These are phyloP conservation scores for Pseudocercospora fijiensis DNA, from an alignment of 2,329 filamentous ascomycete species.

Conservation along the genomic window DNA sequence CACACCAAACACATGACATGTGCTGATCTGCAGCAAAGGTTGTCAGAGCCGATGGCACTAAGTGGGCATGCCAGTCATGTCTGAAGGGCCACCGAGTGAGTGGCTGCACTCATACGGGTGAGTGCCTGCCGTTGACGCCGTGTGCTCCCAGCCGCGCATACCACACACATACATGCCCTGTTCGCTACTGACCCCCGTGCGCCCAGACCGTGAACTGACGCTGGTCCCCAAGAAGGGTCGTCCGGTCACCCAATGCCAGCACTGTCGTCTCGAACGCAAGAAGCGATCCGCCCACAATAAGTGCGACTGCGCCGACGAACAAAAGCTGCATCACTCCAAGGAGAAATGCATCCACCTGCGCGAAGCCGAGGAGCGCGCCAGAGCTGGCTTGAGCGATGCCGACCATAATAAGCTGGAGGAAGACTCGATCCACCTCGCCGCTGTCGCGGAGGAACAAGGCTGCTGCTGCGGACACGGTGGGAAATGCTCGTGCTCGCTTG, in stretches of 20 bases:
- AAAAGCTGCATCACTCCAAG: slow-evolving; percentile 65
- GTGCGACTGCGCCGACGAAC: slow-evolving; percentile 84
- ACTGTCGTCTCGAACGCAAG: slow-evolving; percentile 95
- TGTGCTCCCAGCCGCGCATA: too few relatives aligned
- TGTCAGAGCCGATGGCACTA: slow-evolving; percentile 71
- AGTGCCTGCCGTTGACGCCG: slow-evolving; percentile 44
- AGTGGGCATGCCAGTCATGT: slow-evolving; percentile 97
- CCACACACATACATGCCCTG: background rate
- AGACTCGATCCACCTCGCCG: slow-evolving; percentile 32
- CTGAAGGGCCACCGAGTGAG: slow-evolving; percentile 97
- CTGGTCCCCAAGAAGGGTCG: slow-evolving; percentile 98
- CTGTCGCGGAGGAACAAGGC: slow-evolving; percentile 41
- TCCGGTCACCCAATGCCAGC: slow-evolving; percentile 94
- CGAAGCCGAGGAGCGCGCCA: slow-evolving; percentile 39
- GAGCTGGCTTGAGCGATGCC: slow-evolving; percentile 32
- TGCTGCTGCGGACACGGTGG: slow-evolving; percentile 59
- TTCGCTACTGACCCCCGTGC: slow-evolving; percentile 25
- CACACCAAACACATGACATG: background rate
- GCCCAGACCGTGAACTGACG: slow-evolving; percentile 78
- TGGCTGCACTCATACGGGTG: slow-evolving; percentile 95
- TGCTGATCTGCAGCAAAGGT: slow-evolving; percentile 33
- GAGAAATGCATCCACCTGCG: slow-evolving; percentile 48
- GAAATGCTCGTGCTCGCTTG: slow-evolving; percentile 58
- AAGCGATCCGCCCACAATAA: slow-evolving; percentile 91
- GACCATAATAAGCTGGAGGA: slow-evolving; percentile 24